A percentile compares a stretch with the other conserved stretches of the same genome.
Evolutionary conservation across 768 basidiomycete species (phyloP).

Genomic region (Paxillus involutus): DNA sequence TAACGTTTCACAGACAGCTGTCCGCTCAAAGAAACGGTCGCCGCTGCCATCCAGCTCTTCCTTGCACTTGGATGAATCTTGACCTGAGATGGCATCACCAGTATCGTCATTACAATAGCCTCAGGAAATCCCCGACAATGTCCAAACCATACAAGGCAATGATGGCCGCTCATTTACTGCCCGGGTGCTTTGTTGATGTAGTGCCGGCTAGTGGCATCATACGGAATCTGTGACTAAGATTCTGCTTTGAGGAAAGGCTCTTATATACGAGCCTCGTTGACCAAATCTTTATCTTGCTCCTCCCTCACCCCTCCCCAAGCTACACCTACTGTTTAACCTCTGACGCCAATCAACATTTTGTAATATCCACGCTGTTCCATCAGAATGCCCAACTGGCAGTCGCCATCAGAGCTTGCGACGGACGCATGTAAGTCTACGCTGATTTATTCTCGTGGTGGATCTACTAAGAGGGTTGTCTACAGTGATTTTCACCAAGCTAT

Average conservation of each 20-base stretch:
- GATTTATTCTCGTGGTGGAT: background rate
- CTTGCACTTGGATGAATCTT: too few species aligned
- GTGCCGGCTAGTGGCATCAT: too few species aligned
- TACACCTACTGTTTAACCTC: background rate
- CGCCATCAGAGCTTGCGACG: slow-evolving; percentile 34
- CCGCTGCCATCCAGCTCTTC: too few species aligned
- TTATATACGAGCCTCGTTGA: slow-evolving; percentile 7
- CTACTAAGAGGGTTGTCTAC: background rate
- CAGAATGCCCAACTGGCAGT: slow-evolving; percentile 43
- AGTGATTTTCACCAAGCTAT: slow-evolving; percentile 41
- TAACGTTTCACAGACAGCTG: too few species aligned
- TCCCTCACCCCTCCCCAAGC: background rate
- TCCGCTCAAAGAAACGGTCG: too few species aligned
- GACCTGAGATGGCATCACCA: too few species aligned
- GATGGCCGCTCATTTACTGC: too few species aligned
- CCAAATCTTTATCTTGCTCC: background rate
- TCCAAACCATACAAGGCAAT: too few species aligned
- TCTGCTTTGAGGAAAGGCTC: background rate
- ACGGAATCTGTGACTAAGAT: too few species aligned
- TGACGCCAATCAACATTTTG: background rate
- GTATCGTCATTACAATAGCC: too few species aligned
- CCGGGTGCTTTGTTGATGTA: too few species aligned
- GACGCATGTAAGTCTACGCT: slow-evolving; percentile 33
- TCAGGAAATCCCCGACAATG: too few species aligned
- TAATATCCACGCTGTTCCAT: background rate